phyloP scores from a whole-genome alignment of 129 eudicot genomes.

The sunflower (Helianthus annuus) region DNA sequence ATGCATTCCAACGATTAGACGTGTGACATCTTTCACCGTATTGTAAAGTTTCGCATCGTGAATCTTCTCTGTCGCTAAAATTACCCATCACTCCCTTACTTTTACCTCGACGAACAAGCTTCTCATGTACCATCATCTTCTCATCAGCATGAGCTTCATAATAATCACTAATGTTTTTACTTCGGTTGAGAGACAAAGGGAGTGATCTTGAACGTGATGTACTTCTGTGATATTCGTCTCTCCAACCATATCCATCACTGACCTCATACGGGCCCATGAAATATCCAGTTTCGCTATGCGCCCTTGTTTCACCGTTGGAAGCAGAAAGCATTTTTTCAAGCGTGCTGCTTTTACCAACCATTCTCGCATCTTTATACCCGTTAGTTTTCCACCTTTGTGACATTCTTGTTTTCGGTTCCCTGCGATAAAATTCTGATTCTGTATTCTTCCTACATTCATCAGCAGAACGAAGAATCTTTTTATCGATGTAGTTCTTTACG shows the following conservation, averaged over 20 bases:
- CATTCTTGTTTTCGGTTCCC: constrained; percentile 67
- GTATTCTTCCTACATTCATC: neutral
- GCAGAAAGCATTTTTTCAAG: constrained; percentile 80
- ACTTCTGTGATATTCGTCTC: constrained; percentile 41
- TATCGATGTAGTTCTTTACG: constrained; percentile 31
- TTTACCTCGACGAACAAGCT: constrained; percentile 24
- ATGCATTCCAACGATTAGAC: constrained; percentile 28
- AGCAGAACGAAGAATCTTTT: too few species aligned
- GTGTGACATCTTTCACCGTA: constrained; percentile 38
- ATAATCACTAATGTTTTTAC: constrained; percentile 37
- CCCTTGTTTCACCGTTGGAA: constrained; percentile 42
- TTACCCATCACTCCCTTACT: constrained; percentile 44
- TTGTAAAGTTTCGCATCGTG: constrained; percentile 23
- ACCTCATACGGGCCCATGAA: constrained; percentile 23
- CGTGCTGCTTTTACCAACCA: constrained; percentile 52
- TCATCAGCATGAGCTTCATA: constrained; percentile 46
- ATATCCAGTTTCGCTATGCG: constrained; percentile 22
- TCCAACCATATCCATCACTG: constrained; percentile 49
- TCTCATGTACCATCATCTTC: constrained; percentile 31
- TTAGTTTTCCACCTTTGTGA: constrained; percentile 71
- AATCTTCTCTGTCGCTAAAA: constrained; percentile 37
- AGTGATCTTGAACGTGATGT: constrained; percentile 63
- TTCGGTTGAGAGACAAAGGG: constrained; percentile 42
- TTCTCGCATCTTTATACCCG: constrained; percentile 48
- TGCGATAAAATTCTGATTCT: constrained; percentile 23